A percentile compares a stretch with the other conserved stretches of the same genome.
These are phyloP conservation scores for Nannizziopsis arthrosporioides DNA, from an alignment of 2,329 filamentous ascomycete species.

Conservation along the genomic window DNA sequence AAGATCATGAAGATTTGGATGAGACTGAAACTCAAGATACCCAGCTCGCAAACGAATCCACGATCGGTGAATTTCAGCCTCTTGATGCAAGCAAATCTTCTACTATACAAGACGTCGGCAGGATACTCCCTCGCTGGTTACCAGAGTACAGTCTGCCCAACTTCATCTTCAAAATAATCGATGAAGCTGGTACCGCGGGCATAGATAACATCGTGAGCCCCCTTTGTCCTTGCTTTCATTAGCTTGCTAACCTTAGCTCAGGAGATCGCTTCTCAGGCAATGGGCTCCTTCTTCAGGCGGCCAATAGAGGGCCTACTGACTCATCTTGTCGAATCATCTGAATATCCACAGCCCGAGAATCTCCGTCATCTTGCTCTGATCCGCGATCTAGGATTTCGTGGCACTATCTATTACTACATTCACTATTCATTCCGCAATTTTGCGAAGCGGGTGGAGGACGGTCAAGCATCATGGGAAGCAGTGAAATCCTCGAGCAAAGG, in stretches of 20 bases:
- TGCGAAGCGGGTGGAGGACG: conserved; percentile 40
- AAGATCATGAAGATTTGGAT: conserved; percentile 20
- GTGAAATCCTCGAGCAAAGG: conserved; percentile 30
- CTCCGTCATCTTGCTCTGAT: conserved; percentile 47
- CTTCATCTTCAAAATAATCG: conserved; percentile 40
- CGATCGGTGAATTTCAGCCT: background rate
- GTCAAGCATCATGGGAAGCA: conserved; percentile 44
- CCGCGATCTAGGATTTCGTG: conserved; percentile 40
- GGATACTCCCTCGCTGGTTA: conserved; percentile 43
- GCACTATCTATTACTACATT: conserved; percentile 41
- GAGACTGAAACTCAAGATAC: conserved; percentile 20
- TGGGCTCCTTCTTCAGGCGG: conserved; percentile 44
- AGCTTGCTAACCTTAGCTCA: conserved; percentile 11
- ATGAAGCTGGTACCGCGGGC: conserved; percentile 38
- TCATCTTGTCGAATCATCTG: conserved; percentile 46
- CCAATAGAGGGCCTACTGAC: conserved; percentile 43
- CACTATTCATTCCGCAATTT: conserved; percentile 46
- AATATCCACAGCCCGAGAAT: conserved; percentile 46
- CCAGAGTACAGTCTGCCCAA: conserved; percentile 44
- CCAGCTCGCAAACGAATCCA: conserved; percentile 14
- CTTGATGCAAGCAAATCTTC: background rate
- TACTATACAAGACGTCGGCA: conserved; percentile 20
- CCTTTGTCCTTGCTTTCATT: conserved; percentile 7
- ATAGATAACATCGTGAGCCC: conserved; percentile 36
- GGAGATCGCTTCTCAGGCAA: conserved; percentile 32